phyloP scores from a whole-genome alignment of 495 filamentous ascomycete genomes.

The Aspergillus sclerotioniger region DNA sequence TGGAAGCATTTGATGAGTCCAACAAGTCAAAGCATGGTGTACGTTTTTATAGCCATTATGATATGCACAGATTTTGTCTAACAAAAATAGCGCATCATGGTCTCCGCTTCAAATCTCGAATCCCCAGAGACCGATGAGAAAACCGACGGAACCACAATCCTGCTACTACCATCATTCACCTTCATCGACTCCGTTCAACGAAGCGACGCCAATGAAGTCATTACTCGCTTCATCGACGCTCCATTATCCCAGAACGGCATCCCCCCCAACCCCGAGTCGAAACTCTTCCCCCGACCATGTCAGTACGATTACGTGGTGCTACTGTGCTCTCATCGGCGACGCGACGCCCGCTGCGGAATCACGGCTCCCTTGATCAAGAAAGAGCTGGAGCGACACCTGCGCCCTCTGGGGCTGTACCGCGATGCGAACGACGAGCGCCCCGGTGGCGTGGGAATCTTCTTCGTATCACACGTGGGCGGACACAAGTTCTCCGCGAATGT shows the following conservation, averaged over 20 bases:
- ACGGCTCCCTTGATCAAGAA: conserved; percentile 80
- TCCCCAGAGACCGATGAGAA: conserved; percentile 53
- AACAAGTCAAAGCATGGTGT: conserved; percentile 71
- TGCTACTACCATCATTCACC: conserved; percentile 85
- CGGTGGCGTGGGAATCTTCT: conserved; percentile 89
- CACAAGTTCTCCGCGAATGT: conserved; percentile 94
- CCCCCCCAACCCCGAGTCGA: conserved; percentile 13
- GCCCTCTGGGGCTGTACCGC: conserved; percentile 78
- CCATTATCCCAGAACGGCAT: conserved; percentile 53
- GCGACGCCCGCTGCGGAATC: conserved; percentile 92
- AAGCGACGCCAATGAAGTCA: conserved; percentile 62
- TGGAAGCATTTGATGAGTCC: conserved; percentile 73
- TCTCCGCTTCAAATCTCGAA: conserved; percentile 86
- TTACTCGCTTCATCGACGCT: conserved; percentile 64
- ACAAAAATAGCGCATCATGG: conserved; percentile 68
- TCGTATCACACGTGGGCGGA: conserved; percentile 91
- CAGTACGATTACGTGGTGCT: conserved; percentile 83
- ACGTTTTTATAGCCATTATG: conserved; percentile 28
- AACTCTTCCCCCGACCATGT: conserved; percentile 57
- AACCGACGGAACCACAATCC: conserved; percentile 64
- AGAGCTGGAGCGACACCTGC: conserved; percentile 86
- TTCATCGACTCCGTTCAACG: conserved; percentile 78
- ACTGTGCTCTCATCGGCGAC: conserved; percentile 87
- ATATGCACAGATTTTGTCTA: conserved; percentile 9
- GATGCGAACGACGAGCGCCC: conserved; percentile 81